A percentile compares a stretch with the other conserved stretches of the same genome.
These are phyloP conservation scores for Monosporascus sp. DNA, from an alignment of 2,329 filamentous ascomycete genomes.

Conservation along the genomic window DNA sequence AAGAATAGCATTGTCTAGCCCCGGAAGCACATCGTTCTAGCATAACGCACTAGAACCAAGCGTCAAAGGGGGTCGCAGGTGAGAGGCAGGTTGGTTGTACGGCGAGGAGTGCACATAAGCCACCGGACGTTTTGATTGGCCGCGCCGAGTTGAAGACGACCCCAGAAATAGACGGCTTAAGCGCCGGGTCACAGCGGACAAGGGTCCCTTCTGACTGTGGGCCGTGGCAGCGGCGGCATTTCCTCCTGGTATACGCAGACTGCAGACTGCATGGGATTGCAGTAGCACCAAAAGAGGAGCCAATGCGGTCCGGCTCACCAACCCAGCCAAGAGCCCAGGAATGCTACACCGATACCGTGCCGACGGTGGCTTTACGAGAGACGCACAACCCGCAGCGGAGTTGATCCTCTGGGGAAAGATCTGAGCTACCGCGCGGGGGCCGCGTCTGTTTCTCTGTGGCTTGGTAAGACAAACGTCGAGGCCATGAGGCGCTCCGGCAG, in stretches of 20 bases:
- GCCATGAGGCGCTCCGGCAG: background rate
- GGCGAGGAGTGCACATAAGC: background rate
- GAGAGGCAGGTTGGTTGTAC: background rate
- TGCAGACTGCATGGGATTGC: background rate
- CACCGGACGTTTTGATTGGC: background rate
- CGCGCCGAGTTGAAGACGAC: background rate
- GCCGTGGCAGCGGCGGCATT: background rate
- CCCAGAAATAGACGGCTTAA: conserved; percentile 1
- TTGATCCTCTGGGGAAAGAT: background rate
- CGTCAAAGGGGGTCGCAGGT: background rate
- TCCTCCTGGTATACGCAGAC: background rate
- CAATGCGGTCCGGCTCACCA: background rate
- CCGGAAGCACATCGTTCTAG: background rate
- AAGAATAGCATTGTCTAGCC: background rate
- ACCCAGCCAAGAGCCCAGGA: background rate
- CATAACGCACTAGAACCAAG: background rate
- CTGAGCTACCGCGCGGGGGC: background rate
- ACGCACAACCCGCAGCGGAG: background rate
- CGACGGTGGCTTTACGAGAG: background rate
- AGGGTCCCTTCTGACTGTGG: background rate
- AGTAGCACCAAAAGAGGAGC: background rate
- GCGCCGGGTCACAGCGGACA: background rate
- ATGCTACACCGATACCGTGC: background rate
- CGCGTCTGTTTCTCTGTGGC: too few relatives aligned
- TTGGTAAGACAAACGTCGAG: background rate